Conservation (phyloP, 345 rosid species). For the rapeseed (Brassica napus) region DNA sequence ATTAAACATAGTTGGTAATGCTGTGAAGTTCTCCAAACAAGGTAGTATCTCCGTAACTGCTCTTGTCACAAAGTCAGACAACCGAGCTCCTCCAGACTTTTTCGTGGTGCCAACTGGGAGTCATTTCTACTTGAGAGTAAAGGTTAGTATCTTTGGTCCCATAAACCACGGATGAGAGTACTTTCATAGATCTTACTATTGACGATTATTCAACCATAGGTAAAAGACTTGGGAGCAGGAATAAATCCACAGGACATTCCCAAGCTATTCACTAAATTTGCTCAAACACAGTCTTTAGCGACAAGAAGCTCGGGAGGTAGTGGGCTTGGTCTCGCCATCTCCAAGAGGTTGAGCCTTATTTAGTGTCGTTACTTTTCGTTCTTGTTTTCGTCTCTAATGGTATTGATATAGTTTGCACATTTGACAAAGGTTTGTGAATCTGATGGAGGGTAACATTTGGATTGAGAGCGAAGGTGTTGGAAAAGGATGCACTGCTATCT, state of each 20-base stretch:
- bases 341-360: slow-evolving; percentile 66
- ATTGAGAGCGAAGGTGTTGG: slow-evolving; percentile 95
- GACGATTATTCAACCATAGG: slow-evolving; percentile 44
- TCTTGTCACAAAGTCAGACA: slow-evolving; percentile 69
- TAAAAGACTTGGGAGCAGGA: slow-evolving; percentile 89
- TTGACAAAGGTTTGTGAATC: slow-evolving; percentile 81
- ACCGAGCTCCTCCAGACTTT: slow-evolving; percentile 71
- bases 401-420: slow-evolving; percentile 4
- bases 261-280: slow-evolving; percentile 85
- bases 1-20: slow-evolving; percentile 89
- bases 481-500: slow-evolving; percentile 85
- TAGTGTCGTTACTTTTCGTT: neutral
- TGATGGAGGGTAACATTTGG: slow-evolving; percentile 98
- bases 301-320: slow-evolving; percentile 76
- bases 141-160: slow-evolving; percentile 53
- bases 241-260: slow-evolving; percentile 87
- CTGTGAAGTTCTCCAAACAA: slow-evolving; percentile 92
- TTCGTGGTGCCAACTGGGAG: slow-evolving; percentile 63
- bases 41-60: slow-evolving; percentile 74
- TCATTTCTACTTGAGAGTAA: slow-evolving; percentile 82
- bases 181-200: neutral
- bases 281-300: slow-evolving; percentile 66
- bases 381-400: neutral
- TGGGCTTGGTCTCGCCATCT: slow-evolving; percentile 98
- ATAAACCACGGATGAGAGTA: slow-evolving; percentile 1